Conservation (phyloP, 768 basidiomycete species). For the Strobilomyces dryophilus region DNA sequence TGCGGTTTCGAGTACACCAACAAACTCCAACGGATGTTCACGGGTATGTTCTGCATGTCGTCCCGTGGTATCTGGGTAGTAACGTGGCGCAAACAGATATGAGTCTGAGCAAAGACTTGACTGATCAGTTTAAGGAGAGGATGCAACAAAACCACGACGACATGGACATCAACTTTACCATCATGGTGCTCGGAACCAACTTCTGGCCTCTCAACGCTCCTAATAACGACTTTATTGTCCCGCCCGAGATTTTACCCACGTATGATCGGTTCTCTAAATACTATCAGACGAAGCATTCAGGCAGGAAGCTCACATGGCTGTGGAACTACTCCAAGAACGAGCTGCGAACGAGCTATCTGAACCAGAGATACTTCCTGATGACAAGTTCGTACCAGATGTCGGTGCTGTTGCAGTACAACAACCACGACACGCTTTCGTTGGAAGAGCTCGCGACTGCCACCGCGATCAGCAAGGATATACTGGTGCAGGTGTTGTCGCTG, state of each 20-base stretch:
- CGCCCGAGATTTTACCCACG: conserved; percentile 78
- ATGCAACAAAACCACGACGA: conserved; percentile 86
- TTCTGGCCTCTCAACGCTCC: conserved; percentile 93
- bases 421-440: conserved; percentile 78
- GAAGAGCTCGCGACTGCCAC: conserved; percentile 80
- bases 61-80: neutral
- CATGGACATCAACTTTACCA: conserved; percentile 84
- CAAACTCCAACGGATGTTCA: conserved; percentile 96
- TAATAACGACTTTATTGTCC: conserved; percentile 82
- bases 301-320: conserved; percentile 94
- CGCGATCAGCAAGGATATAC: conserved; percentile 71
- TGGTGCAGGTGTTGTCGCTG: conserved; percentile 60
- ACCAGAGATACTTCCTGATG: conserved; percentile 95
- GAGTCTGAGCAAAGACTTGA: conserved; percentile 91
- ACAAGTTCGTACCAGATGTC: conserved; percentile 94
- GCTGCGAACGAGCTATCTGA: conserved; percentile 86
- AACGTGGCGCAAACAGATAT: conserved; percentile 59
- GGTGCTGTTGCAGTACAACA: conserved; percentile 92
- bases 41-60: conserved; percentile 48
- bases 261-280: conserved; percentile 91
- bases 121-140: conserved; percentile 90
- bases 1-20: conserved; percentile 97
- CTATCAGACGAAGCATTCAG: conserved; percentile 91
- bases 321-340: conserved; percentile 99
- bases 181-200: conserved; percentile 93